Percentiles rank a stretch among this genome's conserved stretches.
Evolutionary conservation across 1,284 basidiomycete species (phyloP).

Genomic region (Sporisorium exsertum): DNA sequence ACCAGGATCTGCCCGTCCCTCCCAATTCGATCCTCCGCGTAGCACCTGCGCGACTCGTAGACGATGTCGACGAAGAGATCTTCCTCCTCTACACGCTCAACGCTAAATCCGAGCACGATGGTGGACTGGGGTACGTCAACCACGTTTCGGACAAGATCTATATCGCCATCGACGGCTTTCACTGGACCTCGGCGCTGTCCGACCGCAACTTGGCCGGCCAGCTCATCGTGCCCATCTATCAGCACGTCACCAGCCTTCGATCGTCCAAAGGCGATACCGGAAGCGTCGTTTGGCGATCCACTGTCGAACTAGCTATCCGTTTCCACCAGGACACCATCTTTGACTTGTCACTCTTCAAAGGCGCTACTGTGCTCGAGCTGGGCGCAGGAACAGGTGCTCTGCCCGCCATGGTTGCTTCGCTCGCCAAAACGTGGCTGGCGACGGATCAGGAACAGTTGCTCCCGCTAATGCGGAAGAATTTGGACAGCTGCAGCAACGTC

Average conservation of each 20-base stretch:
- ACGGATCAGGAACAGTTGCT: conserved; percentile 60
- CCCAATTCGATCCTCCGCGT: conserved; percentile 18
- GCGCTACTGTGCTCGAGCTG: conserved; percentile 55
- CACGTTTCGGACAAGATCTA: conserved; percentile 40
- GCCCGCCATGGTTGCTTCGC: conserved; percentile 37
- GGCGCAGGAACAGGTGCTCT: conserved; percentile 65
- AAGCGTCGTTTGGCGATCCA: conserved; percentile 63
- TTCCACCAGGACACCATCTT: conserved; percentile 30
- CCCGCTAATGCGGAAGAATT: conserved; percentile 54
- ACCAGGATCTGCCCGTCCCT: conserved; percentile 12
- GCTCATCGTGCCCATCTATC: conserved; percentile 28
- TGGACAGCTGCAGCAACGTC: conserved; percentile 9
- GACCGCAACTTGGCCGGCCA: conserved; percentile 35
- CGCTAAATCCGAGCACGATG: conserved; percentile 32
- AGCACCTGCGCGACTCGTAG: conserved; percentile 16
- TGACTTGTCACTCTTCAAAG: conserved; percentile 9
- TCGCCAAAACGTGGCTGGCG: conserved; percentile 53
- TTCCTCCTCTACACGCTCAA: conserved; percentile 53
- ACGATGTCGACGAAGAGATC: conserved; percentile 58
- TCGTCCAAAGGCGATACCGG: conserved; percentile 61
- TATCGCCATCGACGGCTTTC: conserved; percentile 27
- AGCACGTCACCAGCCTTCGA: conserved; percentile 58
- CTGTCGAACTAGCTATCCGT: conserved; percentile 45
- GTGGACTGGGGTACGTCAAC: conserved; percentile 55
- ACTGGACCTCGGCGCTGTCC: conserved; percentile 13